phyloP scores from a whole-genome alignment of 495 filamentous ascomycete species.

The Trichoderma gamsii region DNA sequence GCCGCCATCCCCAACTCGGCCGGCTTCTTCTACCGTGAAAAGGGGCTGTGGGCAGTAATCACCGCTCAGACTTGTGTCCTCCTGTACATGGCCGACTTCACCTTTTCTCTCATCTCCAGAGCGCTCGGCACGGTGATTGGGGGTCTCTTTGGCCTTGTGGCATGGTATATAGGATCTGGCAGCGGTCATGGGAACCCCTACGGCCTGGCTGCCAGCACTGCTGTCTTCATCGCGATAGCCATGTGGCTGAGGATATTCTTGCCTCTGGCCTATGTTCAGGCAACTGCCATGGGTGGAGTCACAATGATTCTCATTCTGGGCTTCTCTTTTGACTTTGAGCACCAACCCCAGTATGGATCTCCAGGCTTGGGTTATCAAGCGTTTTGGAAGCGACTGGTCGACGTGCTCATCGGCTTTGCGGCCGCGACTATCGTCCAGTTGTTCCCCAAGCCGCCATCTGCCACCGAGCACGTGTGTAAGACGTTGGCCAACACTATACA shows the following conservation, averaged over 20 bases:
- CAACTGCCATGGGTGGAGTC: constrained; percentile 36
- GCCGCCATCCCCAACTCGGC: constrained; percentile 35
- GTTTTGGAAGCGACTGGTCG: constrained; percentile 40
- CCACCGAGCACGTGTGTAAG: constrained; percentile 37
- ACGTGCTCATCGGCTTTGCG: constrained; percentile 37
- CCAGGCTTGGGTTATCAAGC: constrained; percentile 40
- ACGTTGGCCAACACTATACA: constrained; percentile 35
- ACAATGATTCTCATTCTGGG: constrained; percentile 39
- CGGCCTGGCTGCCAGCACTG: constrained; percentile 35
- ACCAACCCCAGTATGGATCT: constrained; percentile 37
- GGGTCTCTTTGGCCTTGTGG: constrained; percentile 35
- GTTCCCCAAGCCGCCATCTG: constrained; percentile 40
- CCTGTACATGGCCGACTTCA: constrained; percentile 43
- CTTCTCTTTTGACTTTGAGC: constrained; percentile 24
- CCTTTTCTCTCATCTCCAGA: constrained; percentile 32
- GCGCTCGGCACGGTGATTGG: constrained; percentile 34
- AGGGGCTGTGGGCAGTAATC: constrained; percentile 42
- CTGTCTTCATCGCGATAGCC: constrained; percentile 29
- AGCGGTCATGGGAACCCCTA: constrained; percentile 38
- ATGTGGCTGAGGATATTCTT: constrained; percentile 38
- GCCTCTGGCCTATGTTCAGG: constrained; percentile 26
- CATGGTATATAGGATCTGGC: constrained; percentile 44
- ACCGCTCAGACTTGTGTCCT: constrained; percentile 41
- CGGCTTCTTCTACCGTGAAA: constrained; percentile 42
- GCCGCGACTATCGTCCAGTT: constrained; percentile 38